phyloP scores from a whole-genome alignment of 1,284 basidiomycete genomes.

The Rhodofomes roseus region DNA sequence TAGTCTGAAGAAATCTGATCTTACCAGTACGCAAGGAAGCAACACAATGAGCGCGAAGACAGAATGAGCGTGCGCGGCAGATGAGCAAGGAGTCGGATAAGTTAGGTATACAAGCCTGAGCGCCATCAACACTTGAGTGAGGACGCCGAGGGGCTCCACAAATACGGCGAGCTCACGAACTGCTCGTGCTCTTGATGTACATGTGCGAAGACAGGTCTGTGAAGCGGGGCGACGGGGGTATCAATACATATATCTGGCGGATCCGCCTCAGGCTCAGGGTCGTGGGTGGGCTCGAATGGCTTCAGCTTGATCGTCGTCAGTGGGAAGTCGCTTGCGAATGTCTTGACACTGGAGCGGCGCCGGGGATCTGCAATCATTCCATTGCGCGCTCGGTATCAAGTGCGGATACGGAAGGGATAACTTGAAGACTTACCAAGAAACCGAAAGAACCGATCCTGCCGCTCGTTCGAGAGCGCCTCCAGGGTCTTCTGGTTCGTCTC shows the following conservation, averaged over 20 bases:
- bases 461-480: slow-evolving; percentile 65
- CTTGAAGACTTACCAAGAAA: background rate
- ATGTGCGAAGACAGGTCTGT: background rate
- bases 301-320: background rate
- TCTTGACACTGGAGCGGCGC: background rate
- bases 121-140: background rate
- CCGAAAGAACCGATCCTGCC: slow-evolving; percentile 1
- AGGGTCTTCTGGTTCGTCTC: slow-evolving; percentile 71
- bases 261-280: background rate
- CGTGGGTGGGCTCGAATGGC: background rate
- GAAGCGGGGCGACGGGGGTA: background rate
- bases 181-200: background rate
- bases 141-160: background rate
- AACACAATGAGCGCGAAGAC: background rate
- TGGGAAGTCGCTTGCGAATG: slow-evolving; percentile 1
- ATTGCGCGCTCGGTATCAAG: background rate
- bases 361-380: background rate
- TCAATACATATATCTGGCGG: too few relatives aligned
- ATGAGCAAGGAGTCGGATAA: background rate
- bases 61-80: background rate
- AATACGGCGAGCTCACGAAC: background rate
- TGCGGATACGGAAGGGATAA: background rate
- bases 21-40: background rate
- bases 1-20: background rate
- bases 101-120: background rate